A percentile compares a stretch with the other conserved stretches of the same genome.
phyloP scores from a whole-genome alignment of 2,329 filamentous ascomycete genomes.

The Grosmannia penicillata region DNA sequence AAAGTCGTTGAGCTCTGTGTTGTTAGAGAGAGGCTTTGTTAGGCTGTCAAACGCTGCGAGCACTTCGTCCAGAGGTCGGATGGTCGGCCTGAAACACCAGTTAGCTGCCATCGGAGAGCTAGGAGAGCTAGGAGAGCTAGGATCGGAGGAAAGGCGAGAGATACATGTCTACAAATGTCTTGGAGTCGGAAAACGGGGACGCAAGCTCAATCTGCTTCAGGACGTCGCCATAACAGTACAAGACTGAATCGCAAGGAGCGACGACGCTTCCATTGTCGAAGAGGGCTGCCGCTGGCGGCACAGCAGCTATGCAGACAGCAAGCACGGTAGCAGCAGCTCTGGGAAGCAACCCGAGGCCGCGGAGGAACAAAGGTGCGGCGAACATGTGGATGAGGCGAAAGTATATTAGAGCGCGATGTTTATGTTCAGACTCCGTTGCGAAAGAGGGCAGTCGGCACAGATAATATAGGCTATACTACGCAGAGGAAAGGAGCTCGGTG shows the following conservation, averaged over 20 bases:
- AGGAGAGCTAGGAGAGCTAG: too few species aligned
- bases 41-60: conserved; percentile 45
- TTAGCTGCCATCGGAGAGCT: too few species aligned
- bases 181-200: conserved; percentile 49
- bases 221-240: conserved; percentile 54
- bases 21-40: conserved; percentile 45
- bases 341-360: not conserved
- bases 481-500: not conserved
- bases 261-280: conserved; percentile 45
- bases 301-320: not conserved
- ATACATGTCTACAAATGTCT: conserved; percentile 58
- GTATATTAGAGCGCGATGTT: not conserved
- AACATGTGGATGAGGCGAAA: conserved; percentile 1
- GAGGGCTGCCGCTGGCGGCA: conserved; percentile 25
- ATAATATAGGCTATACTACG: too few species aligned
- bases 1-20: conserved; percentile 46
- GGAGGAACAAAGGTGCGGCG: not conserved
- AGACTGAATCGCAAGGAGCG: conserved; percentile 50
- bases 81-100: conserved; percentile 41
- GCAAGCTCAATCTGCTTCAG: conserved; percentile 48
- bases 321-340: not conserved
- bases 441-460: too few species aligned
- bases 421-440: not conserved
- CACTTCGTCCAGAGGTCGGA: conserved; percentile 42
- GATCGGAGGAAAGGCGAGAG: too few species aligned